Evolutionary conservation across 371 early-diverging fungal species (phyloP).

Genomic region (Actinomucor elegans): DNA sequence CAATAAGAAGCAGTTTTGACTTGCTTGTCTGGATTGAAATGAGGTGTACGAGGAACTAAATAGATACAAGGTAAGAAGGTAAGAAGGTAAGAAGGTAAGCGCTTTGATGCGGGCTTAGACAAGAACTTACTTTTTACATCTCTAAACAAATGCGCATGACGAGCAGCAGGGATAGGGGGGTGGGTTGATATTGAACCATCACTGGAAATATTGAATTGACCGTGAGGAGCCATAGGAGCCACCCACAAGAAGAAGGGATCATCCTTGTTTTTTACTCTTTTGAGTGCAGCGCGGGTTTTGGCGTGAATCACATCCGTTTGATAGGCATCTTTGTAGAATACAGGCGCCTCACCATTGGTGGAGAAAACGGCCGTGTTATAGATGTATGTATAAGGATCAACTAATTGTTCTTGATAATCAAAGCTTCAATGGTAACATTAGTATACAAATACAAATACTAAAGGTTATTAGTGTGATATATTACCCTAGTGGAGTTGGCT

Average conservation of each 20-base stretch:
- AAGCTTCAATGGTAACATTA: slow-evolving; percentile 11
- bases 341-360: slow-evolving; percentile 53
- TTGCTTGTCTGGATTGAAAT: slow-evolving; percentile 57
- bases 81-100: not conserved
- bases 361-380: slow-evolving; percentile 62
- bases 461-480: too few relatives aligned
- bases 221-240: slow-evolving; percentile 37
- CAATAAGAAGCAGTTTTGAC: slow-evolving; percentile 60
- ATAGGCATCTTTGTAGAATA: slow-evolving; percentile 47
- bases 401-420: slow-evolving; percentile 55
- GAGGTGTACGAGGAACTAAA: slow-evolving; percentile 58
- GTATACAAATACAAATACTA: not conserved
- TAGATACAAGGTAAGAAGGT: too few relatives aligned
- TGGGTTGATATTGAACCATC: slow-evolving; percentile 26
- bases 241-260: slow-evolving; percentile 61
- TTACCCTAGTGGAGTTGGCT: slow-evolving; percentile 40
- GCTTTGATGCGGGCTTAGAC: too few relatives aligned
- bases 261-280: slow-evolving; percentile 38
- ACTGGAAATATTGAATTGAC: slow-evolving; percentile 31
- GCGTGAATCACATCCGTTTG: slow-evolving; percentile 66
- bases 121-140: slow-evolving; percentile 48
- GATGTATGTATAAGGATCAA: slow-evolving; percentile 63
- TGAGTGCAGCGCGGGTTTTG: slow-evolving; percentile 52
- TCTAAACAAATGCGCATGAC: slow-evolving; percentile 54
- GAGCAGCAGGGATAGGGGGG: slow-evolving; percentile 50